A percentile compares a stretch with the other conserved stretches of the same genome.
Conservation (phyloP, 305 asterid genomes). For the Rubia tinctorum region DNA sequence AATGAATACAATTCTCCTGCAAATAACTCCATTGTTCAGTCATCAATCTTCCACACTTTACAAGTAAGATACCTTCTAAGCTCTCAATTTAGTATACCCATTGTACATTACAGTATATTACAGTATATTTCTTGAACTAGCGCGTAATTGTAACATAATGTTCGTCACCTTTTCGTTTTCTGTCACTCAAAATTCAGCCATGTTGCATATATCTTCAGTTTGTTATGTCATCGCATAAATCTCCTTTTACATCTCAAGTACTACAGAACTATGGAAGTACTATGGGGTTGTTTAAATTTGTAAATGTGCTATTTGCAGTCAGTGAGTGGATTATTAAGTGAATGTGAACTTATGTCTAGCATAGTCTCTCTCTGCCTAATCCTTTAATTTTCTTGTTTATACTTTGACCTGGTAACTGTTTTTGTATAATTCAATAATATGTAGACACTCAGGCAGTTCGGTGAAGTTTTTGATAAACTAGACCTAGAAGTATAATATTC, state of each 20-base stretch:
- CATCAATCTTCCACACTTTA: conserved; percentile 46
- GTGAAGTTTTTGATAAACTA: too few relatives aligned
- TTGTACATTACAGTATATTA: too few relatives aligned
- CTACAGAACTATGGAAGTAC: neutral
- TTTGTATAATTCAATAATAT: too few relatives aligned
- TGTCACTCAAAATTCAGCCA: neutral
- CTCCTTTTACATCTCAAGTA: neutral
- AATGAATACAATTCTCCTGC: conserved; percentile 29
- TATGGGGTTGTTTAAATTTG: neutral
- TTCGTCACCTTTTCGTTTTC: neutral
- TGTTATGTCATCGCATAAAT: neutral
- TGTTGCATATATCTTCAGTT: neutral
- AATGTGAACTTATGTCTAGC: too few relatives aligned
- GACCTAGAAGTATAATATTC: too few relatives aligned
- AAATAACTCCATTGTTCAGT: conserved; percentile 36
- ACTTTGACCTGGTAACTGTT: too few relatives aligned
- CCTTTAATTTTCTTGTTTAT: neutral
- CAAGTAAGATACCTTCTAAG: conserved; percentile 51
- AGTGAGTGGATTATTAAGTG: neutral
- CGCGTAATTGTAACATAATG: neutral
- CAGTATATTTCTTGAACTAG: neutral
- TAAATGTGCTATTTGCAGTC: neutral
- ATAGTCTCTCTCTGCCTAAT: neutral
- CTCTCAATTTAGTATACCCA: neutral
- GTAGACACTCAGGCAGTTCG: too few relatives aligned